Evolutionary conservation across 495 filamentous ascomycete species (phyloP), one percentile per base, ranked within the genome.

Genomic region (Hyphodiscus hymeniophilus): DNA sequence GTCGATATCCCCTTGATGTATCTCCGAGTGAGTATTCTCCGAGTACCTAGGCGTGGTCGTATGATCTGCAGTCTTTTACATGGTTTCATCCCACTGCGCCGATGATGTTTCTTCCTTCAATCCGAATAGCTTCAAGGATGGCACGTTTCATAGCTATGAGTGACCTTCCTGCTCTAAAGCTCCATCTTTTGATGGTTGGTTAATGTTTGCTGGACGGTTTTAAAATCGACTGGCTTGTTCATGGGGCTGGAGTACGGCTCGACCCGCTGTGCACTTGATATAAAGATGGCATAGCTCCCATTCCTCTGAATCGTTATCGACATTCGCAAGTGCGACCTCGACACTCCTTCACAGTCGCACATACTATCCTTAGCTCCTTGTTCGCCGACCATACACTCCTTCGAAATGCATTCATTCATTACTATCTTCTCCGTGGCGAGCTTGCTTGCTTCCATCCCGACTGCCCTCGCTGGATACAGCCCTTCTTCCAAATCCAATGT

Each of bases 401-500:
- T 43, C 7, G 17, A 41, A 23, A 52, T 52, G 50, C 24, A 32
- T 47, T 35, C 30, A 12, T 23, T 11, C 7, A 47, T 15, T 17
- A 20, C 24, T 15, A 13, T 42, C 12, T n/a, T 38, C 30, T 42
- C 30, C 20, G 15, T 40, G n/a, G 36, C 43, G n/a, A 42, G 43
- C 42, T 47, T 52, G 26, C 35, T 52, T 32, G 34, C 32, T 16
- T 40, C 24, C 21, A 18, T 39, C 16, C 30, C 50, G 13, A 23
- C 23, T 2, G 33, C 31, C 6, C 17, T 31, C 4, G 71, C 71
- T 42, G 76, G 73, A 40, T 77, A 82, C 55, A 60, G 72, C 55
- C 48, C 69, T 3, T 43, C 52, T 24, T 62, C 69, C 3, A 69
- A 67, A n/a, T 71, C 66, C 47, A 85, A 84, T 58, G 58, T 85